These are phyloP conservation scores for Globisporangium cederbergense DNA, from an alignment of 352 stramenopile species.

Conservation along the genomic window DNA sequence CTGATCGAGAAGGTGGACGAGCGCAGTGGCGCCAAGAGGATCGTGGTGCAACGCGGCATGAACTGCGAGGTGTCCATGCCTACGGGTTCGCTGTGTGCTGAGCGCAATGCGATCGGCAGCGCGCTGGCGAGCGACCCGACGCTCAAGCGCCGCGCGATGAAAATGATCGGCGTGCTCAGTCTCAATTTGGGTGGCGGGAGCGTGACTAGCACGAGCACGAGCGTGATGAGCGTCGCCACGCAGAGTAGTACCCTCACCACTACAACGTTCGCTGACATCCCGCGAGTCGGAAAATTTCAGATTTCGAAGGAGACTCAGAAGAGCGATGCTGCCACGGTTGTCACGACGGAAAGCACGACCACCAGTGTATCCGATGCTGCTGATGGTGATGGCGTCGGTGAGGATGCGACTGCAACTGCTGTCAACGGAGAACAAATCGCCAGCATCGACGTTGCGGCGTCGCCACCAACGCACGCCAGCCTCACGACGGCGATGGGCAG, in stretches of 20 bases:
- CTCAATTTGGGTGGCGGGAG: slow-evolving; percentile 51
- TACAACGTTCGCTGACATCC: slow-evolving; percentile 11
- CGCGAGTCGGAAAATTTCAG: slow-evolving; percentile 13
- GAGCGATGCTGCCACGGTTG: not conserved
- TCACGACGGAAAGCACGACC: not conserved
- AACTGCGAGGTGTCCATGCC: slow-evolving; percentile 99
- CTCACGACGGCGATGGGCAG: slow-evolving; percentile 1
- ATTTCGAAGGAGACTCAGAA: slow-evolving; percentile 4
- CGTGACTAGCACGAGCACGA: slow-evolving; percentile 8
- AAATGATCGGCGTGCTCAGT: slow-evolving; percentile 94
- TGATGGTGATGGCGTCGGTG: not conserved
- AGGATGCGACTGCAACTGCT: not conserved
- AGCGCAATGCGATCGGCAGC: slow-evolving; percentile 98
- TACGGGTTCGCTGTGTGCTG: slow-evolving; percentile 94
- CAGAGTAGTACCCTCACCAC: not conserved
- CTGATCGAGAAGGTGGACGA: slow-evolving; percentile 88
- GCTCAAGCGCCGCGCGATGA: slow-evolving; percentile 89
- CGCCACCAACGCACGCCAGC: not conserved
- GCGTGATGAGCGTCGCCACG: slow-evolving; percentile 8
- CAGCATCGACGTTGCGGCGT: not conserved
- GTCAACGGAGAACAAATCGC: no score
- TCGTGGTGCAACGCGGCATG: slow-evolving; percentile 93
- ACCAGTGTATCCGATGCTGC: not conserved
- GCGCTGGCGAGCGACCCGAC: slow-evolving; percentile 93
- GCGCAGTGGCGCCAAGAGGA: slow-evolving; percentile 30